Evolutionary conservation across 2,329 filamentous ascomycete species (phyloP), one percentile per base, ranked within the genome.

Genomic region (Colletotrichum spaethianum): DNA sequence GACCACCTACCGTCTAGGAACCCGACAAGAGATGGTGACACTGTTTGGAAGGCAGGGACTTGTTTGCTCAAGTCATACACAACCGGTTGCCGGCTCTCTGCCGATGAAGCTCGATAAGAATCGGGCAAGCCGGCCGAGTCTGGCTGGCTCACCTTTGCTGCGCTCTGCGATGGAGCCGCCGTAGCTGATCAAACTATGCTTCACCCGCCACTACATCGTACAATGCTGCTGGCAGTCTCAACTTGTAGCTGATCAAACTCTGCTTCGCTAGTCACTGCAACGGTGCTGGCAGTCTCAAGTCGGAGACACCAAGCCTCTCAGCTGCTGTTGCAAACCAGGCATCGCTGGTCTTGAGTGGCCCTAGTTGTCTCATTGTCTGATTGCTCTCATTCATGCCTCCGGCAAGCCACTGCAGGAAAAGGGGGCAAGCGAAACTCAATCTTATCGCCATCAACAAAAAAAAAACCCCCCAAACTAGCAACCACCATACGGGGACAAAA

Each of bases 341-440:
- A 60, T 42, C 18, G 26, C 26, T 46, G 26, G 42, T 46, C 26
- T 26, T n/a, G 26, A 33, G 31, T 33, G 4, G 9, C 16, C 20
- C 28, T 46, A 26, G 3, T 28, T 44, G 26, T 33, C 7, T 20
- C 6, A 31, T 60, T 28, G 36, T 33, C 26, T 40, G 20, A 33
- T 44, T 28, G 20, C 12, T 55, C 31, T 53, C 23, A 9, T 40
- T 26, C 38, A 28, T 36, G 28, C 42, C 16, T 42, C 16, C 6
- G 33, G 40, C 36, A 44, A 48, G 53, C 40, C 61, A 11, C 55
- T 48, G 42, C 12, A 67, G 26, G 38, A 67, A 67, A 56, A 67
- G 55, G 63, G 67, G 46, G 36, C 23, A 40, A 42, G 4, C 28
- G 23, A 61, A 56, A 61, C 38, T 56, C 38, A 70, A 59, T 64